Evolutionary conservation across 2,329 filamentous ascomycete species (phyloP).

Genomic region (Coniella vitis): DNA sequence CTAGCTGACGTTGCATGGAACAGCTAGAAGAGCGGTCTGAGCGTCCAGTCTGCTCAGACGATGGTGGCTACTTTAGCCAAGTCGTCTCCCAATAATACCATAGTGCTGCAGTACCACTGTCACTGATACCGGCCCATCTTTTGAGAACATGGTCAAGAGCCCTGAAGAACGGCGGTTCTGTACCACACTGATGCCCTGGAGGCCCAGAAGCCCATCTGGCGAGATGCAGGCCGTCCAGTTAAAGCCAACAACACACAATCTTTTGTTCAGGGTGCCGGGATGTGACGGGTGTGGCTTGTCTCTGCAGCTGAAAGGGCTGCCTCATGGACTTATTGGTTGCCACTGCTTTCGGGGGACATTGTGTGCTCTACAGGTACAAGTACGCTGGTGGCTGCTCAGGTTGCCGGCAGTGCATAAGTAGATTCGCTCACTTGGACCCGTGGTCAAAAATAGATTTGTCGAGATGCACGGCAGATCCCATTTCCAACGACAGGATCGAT

Average conservation of each 20-base stretch:
- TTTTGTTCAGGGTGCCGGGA: background rate
- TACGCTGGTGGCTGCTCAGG: too few species aligned
- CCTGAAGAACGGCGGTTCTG: background rate
- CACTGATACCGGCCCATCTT: too few species aligned
- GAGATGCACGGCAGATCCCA: slow-evolving; percentile 8
- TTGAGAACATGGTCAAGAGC: too few species aligned
- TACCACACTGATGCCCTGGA: background rate
- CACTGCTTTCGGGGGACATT: background rate
- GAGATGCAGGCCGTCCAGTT: background rate
- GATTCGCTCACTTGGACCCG: background rate
- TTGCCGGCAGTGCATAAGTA: too few species aligned
- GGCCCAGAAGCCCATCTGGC: background rate
- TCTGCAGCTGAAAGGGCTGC: background rate
- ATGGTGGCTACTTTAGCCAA: too few species aligned
- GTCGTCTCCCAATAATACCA: too few species aligned
- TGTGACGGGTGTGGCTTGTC: slow-evolving; percentile 8
- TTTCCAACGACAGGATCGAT: background rate
- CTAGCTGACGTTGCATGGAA: background rate
- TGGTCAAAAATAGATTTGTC: slow-evolving; percentile 8
- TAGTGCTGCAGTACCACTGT: too few species aligned
- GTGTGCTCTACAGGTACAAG: too few species aligned
- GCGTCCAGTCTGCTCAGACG: too few species aligned
- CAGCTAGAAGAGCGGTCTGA: slow-evolving; percentile 1
- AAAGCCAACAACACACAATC: too few species aligned
- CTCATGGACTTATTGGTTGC: background rate